Base-by-base conservation (phyloP, 352 stramenopile species). In the Globisporangium viniferum region DNA sequence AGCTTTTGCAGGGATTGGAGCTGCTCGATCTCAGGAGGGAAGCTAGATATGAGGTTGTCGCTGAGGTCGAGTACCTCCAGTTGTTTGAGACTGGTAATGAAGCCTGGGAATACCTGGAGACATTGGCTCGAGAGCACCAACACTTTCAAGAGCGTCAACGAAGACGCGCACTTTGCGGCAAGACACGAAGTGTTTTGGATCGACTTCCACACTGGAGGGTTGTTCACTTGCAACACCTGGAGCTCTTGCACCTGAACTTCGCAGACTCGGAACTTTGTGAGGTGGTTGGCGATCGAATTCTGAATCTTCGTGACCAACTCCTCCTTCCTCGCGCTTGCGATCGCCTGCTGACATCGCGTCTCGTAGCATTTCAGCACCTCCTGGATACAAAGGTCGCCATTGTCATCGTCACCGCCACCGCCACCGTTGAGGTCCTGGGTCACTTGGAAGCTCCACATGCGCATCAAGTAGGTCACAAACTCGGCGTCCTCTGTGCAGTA, bases 401-500 rank as follows among this genome's bases (percentile, higher is more conserved):
- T 12, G 49, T 20, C 5, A 68, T 57, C 8, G 49, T 20, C 14
- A 10, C n/a, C 18, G 15, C 48, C 20, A 6, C 39, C 15, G 0
- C 62, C n/a, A 36, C 8, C 39, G 3, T 49, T 35, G 51, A 22
- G 14, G 24, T 49, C 31, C 35, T 22, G 57, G 4, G 15, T 54
- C 14, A 69, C 39, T 18, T 90, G 72, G 64, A 91, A 84, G 5
- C 69, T 64, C 84, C 82, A 92, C 62, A 88, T 69, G 1, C 81
- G 81, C 77, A 90, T 75, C 8, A 93, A 62, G 58, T 80, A 90
- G 9, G 72, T 68, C 3, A 89, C 71, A 53, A 91, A 93, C 55
- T 88, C 79, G 1, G 80, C 83, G 31, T 93, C 85, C 68, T 90
- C 80, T 0, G 70, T 53, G 5, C 58, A 60, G 56, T 76, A 85